Evolutionary conservation across 2,329 filamentous ascomycete genomes (phyloP).

Genomic region (Talaromyces sp.): DNA sequence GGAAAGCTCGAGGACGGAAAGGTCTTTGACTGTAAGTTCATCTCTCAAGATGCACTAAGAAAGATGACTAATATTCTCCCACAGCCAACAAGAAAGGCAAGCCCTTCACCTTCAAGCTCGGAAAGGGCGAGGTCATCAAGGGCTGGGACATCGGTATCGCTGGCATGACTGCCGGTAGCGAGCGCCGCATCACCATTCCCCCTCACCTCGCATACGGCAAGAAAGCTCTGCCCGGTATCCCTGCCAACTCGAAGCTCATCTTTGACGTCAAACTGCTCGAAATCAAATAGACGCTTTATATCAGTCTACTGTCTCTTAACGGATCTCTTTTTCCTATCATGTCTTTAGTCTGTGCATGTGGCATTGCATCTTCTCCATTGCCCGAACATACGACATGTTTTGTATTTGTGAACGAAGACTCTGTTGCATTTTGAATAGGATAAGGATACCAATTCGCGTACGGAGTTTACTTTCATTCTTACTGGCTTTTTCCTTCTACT

Average conservation of each 20-base stretch:
- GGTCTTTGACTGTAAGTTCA: slow-evolving; percentile 82
- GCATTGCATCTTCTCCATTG: slow-evolving; percentile 31
- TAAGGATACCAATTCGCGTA: slow-evolving; percentile 31
- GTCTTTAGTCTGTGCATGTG: slow-evolving; percentile 19
- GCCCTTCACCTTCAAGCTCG: slow-evolving; percentile 94
- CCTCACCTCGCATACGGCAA: slow-evolving; percentile 85
- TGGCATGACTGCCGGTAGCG: slow-evolving; percentile 90
- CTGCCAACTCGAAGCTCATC: slow-evolving; percentile 81
- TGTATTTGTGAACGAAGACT: slow-evolving; percentile 28
- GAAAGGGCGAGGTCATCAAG: slow-evolving; percentile 94
- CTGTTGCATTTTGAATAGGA: slow-evolving; percentile 29
- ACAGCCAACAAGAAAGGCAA: slow-evolving; percentile 97
- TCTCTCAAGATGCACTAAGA: background rate
- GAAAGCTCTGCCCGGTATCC: slow-evolving; percentile 78
- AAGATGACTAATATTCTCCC: slow-evolving; percentile 6
- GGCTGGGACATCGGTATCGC: slow-evolving; percentile 94
- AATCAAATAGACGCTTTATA: slow-evolving; percentile 64
- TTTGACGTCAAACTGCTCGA: slow-evolving; percentile 88
- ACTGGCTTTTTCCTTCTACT: slow-evolving; percentile 18
- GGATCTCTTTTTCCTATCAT: slow-evolving; percentile 16
- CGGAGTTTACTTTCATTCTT: slow-evolving; percentile 18
- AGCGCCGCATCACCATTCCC: slow-evolving; percentile 89
- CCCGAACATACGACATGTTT: slow-evolving; percentile 35
- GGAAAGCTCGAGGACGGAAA: slow-evolving; percentile 94
- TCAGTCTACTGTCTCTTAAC: background rate